phyloP scores from a whole-genome alignment of 2,329 filamentous ascomycete genomes.

The Trichoderma sp. region DNA sequence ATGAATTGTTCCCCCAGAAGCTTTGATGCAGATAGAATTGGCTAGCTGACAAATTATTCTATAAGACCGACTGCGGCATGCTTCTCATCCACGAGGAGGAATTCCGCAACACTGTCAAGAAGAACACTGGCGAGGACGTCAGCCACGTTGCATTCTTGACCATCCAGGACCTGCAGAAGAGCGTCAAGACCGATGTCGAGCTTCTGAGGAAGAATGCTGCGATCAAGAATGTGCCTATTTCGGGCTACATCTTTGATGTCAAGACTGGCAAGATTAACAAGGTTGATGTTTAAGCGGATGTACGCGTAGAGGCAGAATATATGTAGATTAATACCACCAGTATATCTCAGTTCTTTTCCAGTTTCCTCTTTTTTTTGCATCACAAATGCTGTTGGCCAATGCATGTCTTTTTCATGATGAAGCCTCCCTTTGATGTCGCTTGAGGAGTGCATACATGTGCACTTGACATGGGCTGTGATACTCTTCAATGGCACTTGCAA shows the following conservation, averaged over 20 bases:
- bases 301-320: background rate
- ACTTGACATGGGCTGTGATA: background rate
- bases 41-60: background rate
- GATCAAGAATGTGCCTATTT: conserved; percentile 61
- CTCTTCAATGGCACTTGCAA: background rate
- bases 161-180: conserved; percentile 62
- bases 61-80: conserved; percentile 53
- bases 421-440: background rate
- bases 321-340: background rate
- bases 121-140: conserved; percentile 56
- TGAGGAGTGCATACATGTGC: background rate
- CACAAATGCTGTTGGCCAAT: background rate
- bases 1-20: conserved; percentile 19
- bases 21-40: background rate
- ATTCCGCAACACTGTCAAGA: conserved; percentile 53
- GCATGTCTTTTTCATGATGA: too few species aligned
- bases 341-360: background rate
- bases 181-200: conserved; percentile 64
- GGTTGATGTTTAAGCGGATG: conserved; percentile 21
- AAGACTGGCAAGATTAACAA: conserved; percentile 60
- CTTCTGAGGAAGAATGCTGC: conserved; percentile 59
- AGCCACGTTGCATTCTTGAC: conserved; percentile 61
- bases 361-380: background rate
- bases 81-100: conserved; percentile 63
- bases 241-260: conserved; percentile 76